Base-by-base conservation (phyloP, 805 yeast species). In the Kodamaea leandrae region DNA sequence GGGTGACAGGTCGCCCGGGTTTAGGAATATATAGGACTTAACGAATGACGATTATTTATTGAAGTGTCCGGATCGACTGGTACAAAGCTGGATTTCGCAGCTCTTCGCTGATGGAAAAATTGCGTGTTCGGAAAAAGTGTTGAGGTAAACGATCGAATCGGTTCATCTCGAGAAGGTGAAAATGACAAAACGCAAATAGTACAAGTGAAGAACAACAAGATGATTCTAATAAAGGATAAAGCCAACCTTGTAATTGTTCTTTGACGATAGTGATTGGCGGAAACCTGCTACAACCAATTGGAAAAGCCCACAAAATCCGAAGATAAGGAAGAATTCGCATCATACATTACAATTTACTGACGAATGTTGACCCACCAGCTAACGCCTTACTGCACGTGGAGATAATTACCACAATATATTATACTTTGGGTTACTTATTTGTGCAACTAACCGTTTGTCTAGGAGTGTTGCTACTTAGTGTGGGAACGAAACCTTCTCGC, bases 1-100 rank as follows among this genome's bases (percentile, higher is more conserved):
- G 32, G 21, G 39, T 36, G 39, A 36, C 39, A 2, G 39, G 39
- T 36, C 39, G 28, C 30, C 26, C 32, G 32, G 32, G 16, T 27
- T 28, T 28, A 18, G 17, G 5, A 15, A 30, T 30, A 16, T 27
- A 27, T 27, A 30, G 33, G 33, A 30, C 33, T 30, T 30, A 30
- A 27, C 33, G 33, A 30, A 30, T 30, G 33, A 30, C 33, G 33
- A 30, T 30, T 30, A 30, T 30, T 30, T 30, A 30, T 30, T 30
- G 33, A 30, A 27, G 13, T 30, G 33, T 30, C 33, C 33, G 33
- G 32, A 30, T 30, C 33, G n/a, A n/a, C n/a, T n/a, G 33, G 33
- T 30, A 21, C 13, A 30, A 15, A n/a, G 10, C 28, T 12, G n/a
- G 6, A 13, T 27, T 27, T 27, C 8, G 4, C 5, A 6, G n/a